A percentile compares a stretch with the other conserved stretches of the same genome.
Evolutionary conservation across 345 rosid species (phyloP).

Genomic region (Eucalyptus cloeziana): DNA sequence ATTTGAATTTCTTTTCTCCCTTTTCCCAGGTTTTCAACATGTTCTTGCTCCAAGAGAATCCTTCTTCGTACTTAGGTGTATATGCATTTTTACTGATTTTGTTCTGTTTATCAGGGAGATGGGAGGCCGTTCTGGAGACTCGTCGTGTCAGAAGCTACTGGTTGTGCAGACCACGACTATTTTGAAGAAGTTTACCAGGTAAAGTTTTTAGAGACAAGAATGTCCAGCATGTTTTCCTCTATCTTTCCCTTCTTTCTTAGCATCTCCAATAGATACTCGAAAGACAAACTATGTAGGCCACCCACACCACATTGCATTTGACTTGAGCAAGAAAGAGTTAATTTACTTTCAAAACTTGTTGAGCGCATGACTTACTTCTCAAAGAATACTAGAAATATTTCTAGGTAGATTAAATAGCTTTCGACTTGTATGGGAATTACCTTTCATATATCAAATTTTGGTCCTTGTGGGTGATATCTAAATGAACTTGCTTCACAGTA

Average conservation of each 20-base stretch:
- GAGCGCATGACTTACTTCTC: neutral
- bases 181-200: slow-evolving; percentile 90
- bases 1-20: neutral
- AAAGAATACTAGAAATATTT: neutral
- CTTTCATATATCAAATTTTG: neutral
- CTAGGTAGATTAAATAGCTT: neutral
- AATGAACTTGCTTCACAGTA: slow-evolving; percentile 21
- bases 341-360: neutral
- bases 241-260: neutral
- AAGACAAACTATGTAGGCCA: neutral
- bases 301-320: neutral
- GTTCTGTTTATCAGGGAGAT: slow-evolving; percentile 48
- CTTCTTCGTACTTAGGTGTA: neutral
- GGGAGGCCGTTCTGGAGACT: slow-evolving; percentile 85
- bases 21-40: neutral
- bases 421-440: neutral
- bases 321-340: neutral
- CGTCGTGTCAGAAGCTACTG: slow-evolving; percentile 79
- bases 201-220: neutral
- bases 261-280: neutral
- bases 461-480: neutral
- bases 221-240: neutral
- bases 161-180: slow-evolving; percentile 53
- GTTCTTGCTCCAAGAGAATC: neutral
- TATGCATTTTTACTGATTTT: neutral